Evolutionary conservation across 345 rosid species (phyloP).

Genomic region (Reutealis trisperma): DNA sequence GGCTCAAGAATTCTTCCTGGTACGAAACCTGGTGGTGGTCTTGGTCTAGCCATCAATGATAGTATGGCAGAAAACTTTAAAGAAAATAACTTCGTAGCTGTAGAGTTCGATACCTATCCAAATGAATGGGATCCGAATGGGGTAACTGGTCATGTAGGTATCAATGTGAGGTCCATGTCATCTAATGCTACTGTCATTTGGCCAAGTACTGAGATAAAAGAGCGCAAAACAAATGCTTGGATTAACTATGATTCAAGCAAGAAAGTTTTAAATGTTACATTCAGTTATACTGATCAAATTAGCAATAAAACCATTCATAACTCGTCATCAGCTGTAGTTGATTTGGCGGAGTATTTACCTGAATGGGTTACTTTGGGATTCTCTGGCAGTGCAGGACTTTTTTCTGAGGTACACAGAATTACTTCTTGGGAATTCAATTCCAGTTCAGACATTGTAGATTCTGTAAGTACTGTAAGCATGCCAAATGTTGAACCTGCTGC

Average conservation of each 20-base stretch:
- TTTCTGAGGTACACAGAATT: conserved; percentile 6
- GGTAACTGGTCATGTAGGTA: conserved; percentile 28
- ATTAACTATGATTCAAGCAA: conserved; percentile 30
- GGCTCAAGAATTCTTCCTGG: background rate
- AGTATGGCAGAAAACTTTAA: background rate
- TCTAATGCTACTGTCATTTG: background rate
- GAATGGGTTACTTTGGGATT: conserved; percentile 31
- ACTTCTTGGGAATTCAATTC: conserved; percentile 27
- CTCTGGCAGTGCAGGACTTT: conserved; percentile 11
- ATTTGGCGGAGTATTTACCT: conserved; percentile 13
- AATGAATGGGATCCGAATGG: conserved; percentile 17
- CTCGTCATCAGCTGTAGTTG: background rate
- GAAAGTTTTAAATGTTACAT: conserved; percentile 14
- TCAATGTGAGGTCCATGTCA: conserved; percentile 25
- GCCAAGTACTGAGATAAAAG: conserved; percentile 2
- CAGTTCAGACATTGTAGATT: background rate
- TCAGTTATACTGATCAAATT: background rate
- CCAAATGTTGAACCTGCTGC: background rate
- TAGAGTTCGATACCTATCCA: conserved; percentile 29
- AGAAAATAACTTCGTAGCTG: conserved; percentile 6
- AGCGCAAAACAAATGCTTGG: conserved; percentile 26
- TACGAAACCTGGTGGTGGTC: background rate
- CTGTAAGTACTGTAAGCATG: background rate
- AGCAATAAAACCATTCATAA: background rate
- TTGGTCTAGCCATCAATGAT: background rate